Percentiles rank a stretch among this genome's conserved stretches.
These are phyloP conservation scores for Prasinococcaceae sp. DNA, from an alignment of 139 green algal genomes.

Conservation along the genomic window DNA sequence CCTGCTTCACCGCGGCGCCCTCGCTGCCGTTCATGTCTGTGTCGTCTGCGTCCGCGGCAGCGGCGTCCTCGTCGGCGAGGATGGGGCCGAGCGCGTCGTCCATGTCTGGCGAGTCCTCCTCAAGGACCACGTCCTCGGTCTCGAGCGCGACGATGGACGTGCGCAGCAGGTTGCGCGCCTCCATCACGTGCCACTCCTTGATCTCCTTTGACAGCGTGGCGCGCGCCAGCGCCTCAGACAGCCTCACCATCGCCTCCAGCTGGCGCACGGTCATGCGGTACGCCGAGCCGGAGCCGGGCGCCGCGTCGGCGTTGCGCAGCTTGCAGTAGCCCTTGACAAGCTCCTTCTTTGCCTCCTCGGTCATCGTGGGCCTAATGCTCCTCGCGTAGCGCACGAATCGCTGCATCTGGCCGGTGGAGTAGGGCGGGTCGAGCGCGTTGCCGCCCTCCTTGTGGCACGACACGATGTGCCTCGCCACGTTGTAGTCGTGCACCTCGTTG, in stretches of 20 bases:
- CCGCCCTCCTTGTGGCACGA: constrained; percentile 25
- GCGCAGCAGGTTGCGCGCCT: constrained; percentile 29
- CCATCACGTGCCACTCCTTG: constrained; percentile 34
- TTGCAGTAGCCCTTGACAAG: constrained; percentile 73
- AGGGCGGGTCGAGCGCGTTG: constrained; percentile 31
- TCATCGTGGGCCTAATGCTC: constrained; percentile 53
- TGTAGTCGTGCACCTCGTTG: constrained; percentile 20
- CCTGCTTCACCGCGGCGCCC: constrained; percentile 22
- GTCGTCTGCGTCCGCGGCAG: not conserved
- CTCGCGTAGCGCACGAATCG: constrained; percentile 88
- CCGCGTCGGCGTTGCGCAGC: constrained; percentile 65
- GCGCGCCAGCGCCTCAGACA: constrained; percentile 70
- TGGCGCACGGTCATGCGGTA: constrained; percentile 78
- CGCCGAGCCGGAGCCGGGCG: constrained; percentile 52
- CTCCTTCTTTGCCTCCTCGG: constrained; percentile 34
- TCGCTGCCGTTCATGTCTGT: constrained; percentile 4
- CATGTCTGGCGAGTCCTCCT: too few relatives aligned
- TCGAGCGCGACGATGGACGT: constrained; percentile 60
- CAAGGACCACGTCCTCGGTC: constrained; percentile 2
- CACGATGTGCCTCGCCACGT: constrained; percentile 33
- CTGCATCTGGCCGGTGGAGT: constrained; percentile 76
- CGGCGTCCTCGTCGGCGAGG: too few relatives aligned
- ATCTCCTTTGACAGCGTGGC: constrained; percentile 25
- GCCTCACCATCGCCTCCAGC: constrained; percentile 85
- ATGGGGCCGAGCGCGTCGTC: too few relatives aligned